Evolutionary conservation across 176 grass and related monocot species (phyloP).

Genomic region (Urochloa ruziziensis): DNA sequence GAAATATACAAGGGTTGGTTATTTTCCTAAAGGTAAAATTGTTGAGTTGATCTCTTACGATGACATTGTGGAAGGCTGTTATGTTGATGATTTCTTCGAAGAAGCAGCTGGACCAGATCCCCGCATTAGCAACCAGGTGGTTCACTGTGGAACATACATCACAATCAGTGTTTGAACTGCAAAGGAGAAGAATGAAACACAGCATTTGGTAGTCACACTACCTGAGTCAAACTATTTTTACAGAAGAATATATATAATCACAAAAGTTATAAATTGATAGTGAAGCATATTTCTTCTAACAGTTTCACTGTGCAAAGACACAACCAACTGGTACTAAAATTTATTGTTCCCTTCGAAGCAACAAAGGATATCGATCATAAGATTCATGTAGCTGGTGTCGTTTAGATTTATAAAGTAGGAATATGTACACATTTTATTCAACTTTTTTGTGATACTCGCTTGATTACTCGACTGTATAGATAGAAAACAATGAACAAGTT

Average conservation of each 20-base stretch:
- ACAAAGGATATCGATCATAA: neutral
- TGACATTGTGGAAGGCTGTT: constrained; percentile 70
- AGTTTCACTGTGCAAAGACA: too few species aligned
- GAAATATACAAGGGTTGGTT: too few species aligned
- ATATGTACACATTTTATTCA: too few species aligned
- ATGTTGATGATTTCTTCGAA: constrained; percentile 88
- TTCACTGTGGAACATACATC: constrained; percentile 52
- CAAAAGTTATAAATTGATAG: too few species aligned
- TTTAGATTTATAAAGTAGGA: too few species aligned
- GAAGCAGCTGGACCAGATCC: constrained; percentile 76
- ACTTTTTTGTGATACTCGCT: too few species aligned
- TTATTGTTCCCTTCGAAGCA: too few species aligned
- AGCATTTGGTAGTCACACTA: neutral
- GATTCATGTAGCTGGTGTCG: too few species aligned
- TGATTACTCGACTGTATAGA: neutral
- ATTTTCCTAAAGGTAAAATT: too few species aligned
- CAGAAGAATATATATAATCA: neutral
- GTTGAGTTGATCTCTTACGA: constrained; percentile 34
- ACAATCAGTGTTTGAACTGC: neutral
- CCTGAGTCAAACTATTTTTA: neutral
- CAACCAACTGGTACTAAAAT: neutral
- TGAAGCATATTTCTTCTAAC: too few species aligned
- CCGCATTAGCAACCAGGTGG: constrained; percentile 87
- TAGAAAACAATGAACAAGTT: neutral
- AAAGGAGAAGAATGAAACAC: neutral